These are phyloP conservation scores for Raffaelea deltoideospora DNA, from an alignment of 2,329 filamentous ascomycete genomes.

Conservation along the genomic window DNA sequence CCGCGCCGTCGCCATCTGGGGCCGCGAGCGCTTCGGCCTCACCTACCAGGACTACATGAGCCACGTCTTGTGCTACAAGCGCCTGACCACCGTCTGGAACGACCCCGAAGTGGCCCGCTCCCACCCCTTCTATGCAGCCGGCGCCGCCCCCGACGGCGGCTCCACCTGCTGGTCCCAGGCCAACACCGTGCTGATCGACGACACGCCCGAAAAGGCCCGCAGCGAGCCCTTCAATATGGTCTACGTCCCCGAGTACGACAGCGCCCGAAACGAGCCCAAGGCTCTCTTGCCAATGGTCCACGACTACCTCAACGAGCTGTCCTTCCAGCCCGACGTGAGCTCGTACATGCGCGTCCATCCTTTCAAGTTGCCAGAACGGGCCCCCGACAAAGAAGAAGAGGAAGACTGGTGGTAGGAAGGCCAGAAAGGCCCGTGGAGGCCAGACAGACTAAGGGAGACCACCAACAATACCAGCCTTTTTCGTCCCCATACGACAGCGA, in stretches of 20 bases:
- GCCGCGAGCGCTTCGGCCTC: constrained; percentile 60
- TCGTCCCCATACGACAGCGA: too few species aligned
- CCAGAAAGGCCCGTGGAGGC: too few species aligned
- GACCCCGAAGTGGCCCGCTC: constrained; percentile 25
- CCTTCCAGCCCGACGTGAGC: constrained; percentile 44
- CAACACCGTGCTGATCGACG: constrained; percentile 85
- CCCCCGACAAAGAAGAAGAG: too few species aligned
- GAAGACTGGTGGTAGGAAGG: too few species aligned
- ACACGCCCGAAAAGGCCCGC: constrained; percentile 64
- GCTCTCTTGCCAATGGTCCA: constrained; percentile 42
- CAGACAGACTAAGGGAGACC: too few species aligned
- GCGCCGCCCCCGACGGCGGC: constrained; percentile 11
- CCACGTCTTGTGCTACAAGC: constrained; percentile 82
- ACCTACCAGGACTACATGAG: constrained; percentile 44
- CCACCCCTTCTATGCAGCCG: constrained; percentile 25
- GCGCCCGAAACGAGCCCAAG: constrained; percentile 20
- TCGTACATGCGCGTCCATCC: constrained; percentile 37
- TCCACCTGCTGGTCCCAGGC: constrained; percentile 51
- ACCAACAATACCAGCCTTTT: too few species aligned
- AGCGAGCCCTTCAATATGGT: constrained; percentile 76
- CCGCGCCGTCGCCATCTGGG: constrained; percentile 58
- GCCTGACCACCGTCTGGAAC: constrained; percentile 58
- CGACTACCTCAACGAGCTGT: constrained; percentile 42
- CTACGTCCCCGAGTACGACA: constrained; percentile 62
- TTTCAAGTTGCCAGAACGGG: too few species aligned